These are phyloP conservation scores for Globisporangium spinosum DNA, from an alignment of 352 stramenopile genomes.

Conservation along the genomic window DNA sequence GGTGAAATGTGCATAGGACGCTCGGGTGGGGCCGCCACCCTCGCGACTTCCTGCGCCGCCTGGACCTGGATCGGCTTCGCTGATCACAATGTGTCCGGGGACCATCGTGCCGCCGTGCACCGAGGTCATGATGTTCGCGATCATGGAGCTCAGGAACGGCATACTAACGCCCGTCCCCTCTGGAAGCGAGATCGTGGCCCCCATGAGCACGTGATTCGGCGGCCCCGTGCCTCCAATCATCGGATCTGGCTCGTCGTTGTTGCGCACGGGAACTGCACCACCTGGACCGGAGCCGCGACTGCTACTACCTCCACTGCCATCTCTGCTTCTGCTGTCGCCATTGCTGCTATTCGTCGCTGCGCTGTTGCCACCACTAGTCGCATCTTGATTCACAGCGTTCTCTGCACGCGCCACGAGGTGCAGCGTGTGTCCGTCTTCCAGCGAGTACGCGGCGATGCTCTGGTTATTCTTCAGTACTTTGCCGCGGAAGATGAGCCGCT, in stretches of 20 bases:
- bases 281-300: background rate
- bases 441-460: constrained; percentile 57
- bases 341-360: background rate
- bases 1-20: constrained; percentile 17
- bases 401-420: constrained; percentile 71
- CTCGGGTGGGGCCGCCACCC: background rate
- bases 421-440: constrained; percentile 82
- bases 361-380: background rate
- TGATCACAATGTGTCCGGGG: constrained; percentile 17
- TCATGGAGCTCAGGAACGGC: constrained; percentile 82
- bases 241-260: constrained; percentile 79
- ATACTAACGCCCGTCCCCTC: constrained; percentile 65
- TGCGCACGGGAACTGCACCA: constrained; percentile 4
- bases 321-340: background rate
- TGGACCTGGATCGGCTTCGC: constrained; percentile 2
- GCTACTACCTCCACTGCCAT: background rate
- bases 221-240: constrained; percentile 22
- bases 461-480: constrained; percentile 88
- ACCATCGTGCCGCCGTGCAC: constrained; percentile 37
- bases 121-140: constrained; percentile 68
- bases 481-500: constrained; percentile 83
- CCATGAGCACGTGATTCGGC: constrained; percentile 59
- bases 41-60: constrained; percentile 3
- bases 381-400: background rate
- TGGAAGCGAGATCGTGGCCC: constrained; percentile 66